phyloP scores from a whole-genome alignment of 371 early-diverging fungal species.

The Dichotomocladium elegans region DNA sequence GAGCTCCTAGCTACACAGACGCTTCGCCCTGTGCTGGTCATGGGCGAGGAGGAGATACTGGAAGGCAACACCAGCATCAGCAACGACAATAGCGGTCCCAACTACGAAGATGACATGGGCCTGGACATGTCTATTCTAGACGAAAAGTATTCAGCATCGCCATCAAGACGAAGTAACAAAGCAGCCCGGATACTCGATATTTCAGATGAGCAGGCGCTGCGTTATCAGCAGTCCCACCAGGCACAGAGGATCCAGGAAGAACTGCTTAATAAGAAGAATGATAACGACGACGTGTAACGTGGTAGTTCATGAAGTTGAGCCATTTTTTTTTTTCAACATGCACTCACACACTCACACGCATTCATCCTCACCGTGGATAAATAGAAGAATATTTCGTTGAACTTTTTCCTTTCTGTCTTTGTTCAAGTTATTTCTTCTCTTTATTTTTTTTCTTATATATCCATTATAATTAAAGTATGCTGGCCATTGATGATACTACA shows the following conservation, averaged over 20 bases:
- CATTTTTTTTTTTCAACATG: neutral
- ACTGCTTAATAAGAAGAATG: neutral
- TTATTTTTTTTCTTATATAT: no score
- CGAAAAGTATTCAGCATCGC: constrained; percentile 6
- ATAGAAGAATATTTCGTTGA: neutral
- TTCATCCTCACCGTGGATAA: neutral
- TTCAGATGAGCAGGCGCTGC: constrained; percentile 27
- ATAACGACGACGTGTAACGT: neutral
- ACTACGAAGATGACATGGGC: constrained; percentile 35
- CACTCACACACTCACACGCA: neutral
- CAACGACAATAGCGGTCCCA: constrained; percentile 9
- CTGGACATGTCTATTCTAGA: constrained; percentile 29
- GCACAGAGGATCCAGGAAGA: constrained; percentile 1
- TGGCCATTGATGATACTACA: no score
- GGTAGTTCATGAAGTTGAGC: no score
- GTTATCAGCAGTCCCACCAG: constrained; percentile 13
- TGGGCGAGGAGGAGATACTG: neutral
- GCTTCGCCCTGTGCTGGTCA: constrained; percentile 21
- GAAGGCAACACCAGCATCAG: no score
- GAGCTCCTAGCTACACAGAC: constrained; percentile 38
- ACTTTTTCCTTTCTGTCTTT: neutral
- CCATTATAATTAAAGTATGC: no score
- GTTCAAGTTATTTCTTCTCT: neutral
- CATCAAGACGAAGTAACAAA: constrained; percentile 14
- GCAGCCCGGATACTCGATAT: constrained; percentile 31